These are phyloP conservation scores for Trametes polyzona DNA, from an alignment of 1,284 basidiomycete species.

Conservation along the genomic window DNA sequence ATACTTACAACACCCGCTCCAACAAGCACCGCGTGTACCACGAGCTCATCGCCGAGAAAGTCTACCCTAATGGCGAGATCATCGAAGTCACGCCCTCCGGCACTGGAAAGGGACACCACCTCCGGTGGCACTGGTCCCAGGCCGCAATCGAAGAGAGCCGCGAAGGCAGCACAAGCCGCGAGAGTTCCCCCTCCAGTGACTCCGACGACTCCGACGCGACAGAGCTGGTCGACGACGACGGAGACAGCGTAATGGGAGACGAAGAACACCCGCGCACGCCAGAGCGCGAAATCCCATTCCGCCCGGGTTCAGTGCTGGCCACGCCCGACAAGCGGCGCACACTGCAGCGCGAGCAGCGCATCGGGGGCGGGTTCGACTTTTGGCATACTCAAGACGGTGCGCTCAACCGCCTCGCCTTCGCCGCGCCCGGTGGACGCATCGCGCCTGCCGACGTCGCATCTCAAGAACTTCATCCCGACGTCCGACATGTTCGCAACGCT, in stretches of 20 bases:
- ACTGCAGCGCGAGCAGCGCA: slow-evolving; percentile 7
- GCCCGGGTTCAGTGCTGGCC: slow-evolving; percentile 17
- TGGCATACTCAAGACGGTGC: slow-evolving; percentile 9
- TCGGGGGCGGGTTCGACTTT: slow-evolving; percentile 8
- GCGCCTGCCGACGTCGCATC: neutral
- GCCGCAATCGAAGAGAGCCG: neutral
- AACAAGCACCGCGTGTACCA: neutral
- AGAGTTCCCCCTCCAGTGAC: neutral
- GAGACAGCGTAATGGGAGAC: slow-evolving; percentile 21
- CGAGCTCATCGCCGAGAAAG: neutral
- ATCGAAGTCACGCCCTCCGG: slow-evolving; percentile 5
- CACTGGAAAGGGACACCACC: slow-evolving; percentile 7
- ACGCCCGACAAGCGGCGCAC: slow-evolving; percentile 15
- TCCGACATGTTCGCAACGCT: neutral
- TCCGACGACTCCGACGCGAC: neutral
- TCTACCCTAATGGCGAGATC: neutral
- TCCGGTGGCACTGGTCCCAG: slow-evolving; percentile 16
- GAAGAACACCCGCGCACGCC: slow-evolving; percentile 13
- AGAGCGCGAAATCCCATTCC: neutral
- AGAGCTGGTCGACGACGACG: slow-evolving; percentile 6
- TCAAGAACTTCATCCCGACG: neutral
- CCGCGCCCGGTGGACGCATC: neutral
- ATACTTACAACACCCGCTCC: slow-evolving; percentile 5
- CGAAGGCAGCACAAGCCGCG: neutral
- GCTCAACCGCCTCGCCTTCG: slow-evolving; percentile 5